These are phyloP conservation scores for Fusarium pseudograminearum DNA, from an alignment of 2,329 filamentous ascomycete genomes.

Conservation along the genomic window DNA sequence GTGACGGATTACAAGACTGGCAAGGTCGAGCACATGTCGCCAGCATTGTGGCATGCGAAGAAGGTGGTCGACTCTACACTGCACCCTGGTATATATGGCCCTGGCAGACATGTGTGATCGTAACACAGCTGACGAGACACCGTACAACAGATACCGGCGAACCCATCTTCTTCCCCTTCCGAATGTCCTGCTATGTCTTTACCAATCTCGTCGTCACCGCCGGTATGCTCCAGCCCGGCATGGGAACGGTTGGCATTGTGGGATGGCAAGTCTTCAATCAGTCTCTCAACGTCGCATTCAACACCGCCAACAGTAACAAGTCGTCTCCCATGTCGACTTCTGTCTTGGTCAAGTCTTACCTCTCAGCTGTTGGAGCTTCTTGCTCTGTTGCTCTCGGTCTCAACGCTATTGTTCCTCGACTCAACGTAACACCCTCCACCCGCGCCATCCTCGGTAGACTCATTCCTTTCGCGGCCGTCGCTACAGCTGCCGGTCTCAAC, in stretches of 20 bases:
- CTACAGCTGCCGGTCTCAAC: constrained; percentile 89
- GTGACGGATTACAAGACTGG: constrained; percentile 90
- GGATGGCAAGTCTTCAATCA: constrained; percentile 98
- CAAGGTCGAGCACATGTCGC: constrained; percentile 82
- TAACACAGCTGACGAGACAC: constrained; percentile 26
- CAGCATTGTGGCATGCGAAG: constrained; percentile 94
- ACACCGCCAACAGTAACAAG: constrained; percentile 98
- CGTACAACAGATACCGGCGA: constrained; percentile 82
- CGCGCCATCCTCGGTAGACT: constrained; percentile 84
- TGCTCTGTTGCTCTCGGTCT: constrained; percentile 94
- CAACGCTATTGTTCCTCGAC: constrained; percentile 87
- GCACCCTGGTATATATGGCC: constrained; percentile 78
- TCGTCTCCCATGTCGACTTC: constrained; percentile 86
- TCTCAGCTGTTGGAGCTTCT: constrained; percentile 89
- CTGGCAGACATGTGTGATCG: neutral
- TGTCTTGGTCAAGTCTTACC: constrained; percentile 89
- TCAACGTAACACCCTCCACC: constrained; percentile 82
- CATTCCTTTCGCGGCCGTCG: constrained; percentile 95
- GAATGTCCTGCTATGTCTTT: constrained; percentile 95
- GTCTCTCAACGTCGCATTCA: constrained; percentile 97
- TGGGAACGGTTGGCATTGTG: constrained; percentile 84
- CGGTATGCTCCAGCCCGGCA: constrained; percentile 94
- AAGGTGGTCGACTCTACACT: constrained; percentile 97
- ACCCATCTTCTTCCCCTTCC: constrained; percentile 92
- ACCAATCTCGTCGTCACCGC: constrained; percentile 95